Base-by-base conservation (phyloP, 176 grass and related monocot species). In the Carex parvula region DNA sequence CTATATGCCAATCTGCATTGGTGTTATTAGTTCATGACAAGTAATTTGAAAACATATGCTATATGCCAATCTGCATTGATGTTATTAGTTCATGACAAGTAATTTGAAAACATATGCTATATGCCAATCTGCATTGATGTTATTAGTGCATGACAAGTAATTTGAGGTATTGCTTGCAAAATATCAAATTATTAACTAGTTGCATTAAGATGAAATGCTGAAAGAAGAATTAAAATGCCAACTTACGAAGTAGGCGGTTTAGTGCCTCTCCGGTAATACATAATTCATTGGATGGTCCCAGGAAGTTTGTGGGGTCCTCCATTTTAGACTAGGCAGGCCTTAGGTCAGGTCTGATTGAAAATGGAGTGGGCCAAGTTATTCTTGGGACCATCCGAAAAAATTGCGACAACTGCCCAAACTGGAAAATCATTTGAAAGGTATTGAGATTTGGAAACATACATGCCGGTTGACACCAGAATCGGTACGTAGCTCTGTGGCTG, bases 391-490 rank as follows among this genome's bases (percentile, higher is more conserved):
- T 77, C 52, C 18, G 18, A 77, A 56, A 14, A 24, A 56, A 77
- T 30, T 55, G 6, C 6, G 1, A 16, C 6, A 55, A 48, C 50
- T 30, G 26, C 13, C 5, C 73, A 56, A 55, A 56, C 50, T 56
- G 46, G 8, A 77, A 4, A 56, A 55, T 77, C 56, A 14, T 24
- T 4, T 33, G 12, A 77, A 77, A 76, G 16, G 21, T 3, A 55
- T 55, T 76, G 73, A 56, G 14, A 77, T 77, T 77, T 56, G 24
- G 50, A 56, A 41, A 59, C 73, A 95, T 90, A 99, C 96, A 73
- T 93, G 85, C n/a, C 84, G 86, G 82, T 99, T 99, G 54, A 99
- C 96, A 71, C 86, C 80, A 74, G 96, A 91, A 82, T 95, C 82
- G 67, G 93, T 89, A 5, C 88, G 91, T 42, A 98, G 84, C 18